Evolutionary conservation across 169 alveolate species (phyloP), one percentile per base, ranked within the genome.

Genomic region (Eimeria nieschulzi): DNA sequence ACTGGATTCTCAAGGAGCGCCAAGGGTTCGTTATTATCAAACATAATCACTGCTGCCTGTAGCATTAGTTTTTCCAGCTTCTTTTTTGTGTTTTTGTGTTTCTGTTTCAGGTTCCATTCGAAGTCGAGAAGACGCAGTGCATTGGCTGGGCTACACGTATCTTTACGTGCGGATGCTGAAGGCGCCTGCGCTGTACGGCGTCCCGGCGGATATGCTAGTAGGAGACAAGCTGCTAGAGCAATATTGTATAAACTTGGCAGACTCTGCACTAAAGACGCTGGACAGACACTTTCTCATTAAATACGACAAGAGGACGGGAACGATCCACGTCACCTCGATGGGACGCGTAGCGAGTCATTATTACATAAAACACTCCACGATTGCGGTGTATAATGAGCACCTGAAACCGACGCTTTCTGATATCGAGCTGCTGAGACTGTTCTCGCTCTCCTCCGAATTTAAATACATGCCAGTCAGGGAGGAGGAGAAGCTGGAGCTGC

Each of bases 341-440:
- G 99, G 99, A 0, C 96, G 98, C 78, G 98, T 99, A 9, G 99
- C 99, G 15, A 97, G 99, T 85, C 98, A 98, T 94, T 99, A 98
- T 96, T 99, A 99, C 96, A 96, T 99, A 85, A 95, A 94, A 95
- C 94, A 98, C 84, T 97, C 97, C 64, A 97, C 99, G n/a, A 98
- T 99, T 90, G 97, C 97, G 87, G 96, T 97, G 33, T 99, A 97
- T 95, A 97, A 98, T 85, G 97, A 98, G 91, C 96, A 97, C 83
- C 91, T 99, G 91, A 97, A 97, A 66, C 97, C 98, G 19, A 94
- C 95, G 92, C 96, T 98, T 97, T 97, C 98, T 53, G 99, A 98
- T 84, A 97, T 99, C 26, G 99, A 98, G 80, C 94, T 99, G 66
- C 96, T 99, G 75, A 97, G 98, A 70, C 94, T 98, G 26, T 99